Evolutionary conservation across 1,139 yeast species (phyloP).

Genomic region (Blastobotrys malaysiensis): DNA sequence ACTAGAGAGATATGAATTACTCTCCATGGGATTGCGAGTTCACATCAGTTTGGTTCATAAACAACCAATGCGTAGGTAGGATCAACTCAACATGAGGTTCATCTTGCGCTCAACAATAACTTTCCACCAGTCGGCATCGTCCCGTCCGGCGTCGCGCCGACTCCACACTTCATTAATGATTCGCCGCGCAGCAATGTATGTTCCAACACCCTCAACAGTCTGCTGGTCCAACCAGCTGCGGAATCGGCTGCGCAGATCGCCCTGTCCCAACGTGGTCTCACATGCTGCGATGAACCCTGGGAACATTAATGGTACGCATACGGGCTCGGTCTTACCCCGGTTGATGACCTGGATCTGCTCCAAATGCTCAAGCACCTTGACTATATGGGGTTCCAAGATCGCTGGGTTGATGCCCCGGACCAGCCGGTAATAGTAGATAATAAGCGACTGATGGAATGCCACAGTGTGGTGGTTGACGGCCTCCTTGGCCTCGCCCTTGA

Average conservation of each 20-base stretch:
- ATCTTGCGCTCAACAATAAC: conserved; percentile 81
- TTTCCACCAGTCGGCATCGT: conserved; percentile 68
- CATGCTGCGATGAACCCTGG: conserved; percentile 89
- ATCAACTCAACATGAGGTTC: conserved; percentile 57
- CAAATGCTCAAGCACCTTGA: conserved; percentile 56
- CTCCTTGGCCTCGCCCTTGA: conserved; percentile 39
- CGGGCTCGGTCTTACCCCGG: conserved; percentile 45
- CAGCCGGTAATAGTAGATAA: conserved; percentile 69
- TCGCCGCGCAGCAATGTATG: conserved; percentile 81
- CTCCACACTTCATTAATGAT: conserved; percentile 87
- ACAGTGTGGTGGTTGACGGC: conserved; percentile 78
- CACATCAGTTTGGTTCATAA: not conserved
- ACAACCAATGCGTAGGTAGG: not conserved
- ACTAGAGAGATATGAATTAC: not conserved
- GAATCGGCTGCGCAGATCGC: conserved; percentile 57
- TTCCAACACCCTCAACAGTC: conserved; percentile 69
- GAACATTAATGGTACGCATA: conserved; percentile 77
- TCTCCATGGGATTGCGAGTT: not conserved
- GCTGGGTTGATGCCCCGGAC: conserved; percentile 51
- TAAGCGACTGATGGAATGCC: conserved; percentile 71
- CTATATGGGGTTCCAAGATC: conserved; percentile 55
- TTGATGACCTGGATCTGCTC: conserved; percentile 54
- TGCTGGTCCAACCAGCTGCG: conserved; percentile 78
- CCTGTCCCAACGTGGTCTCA: conserved; percentile 51
- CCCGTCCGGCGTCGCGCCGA: conserved; percentile 54